These are phyloP conservation scores for Aristolochia californica DNA, from an alignment of 164 flowering plant genomes.

Conservation along the genomic window DNA sequence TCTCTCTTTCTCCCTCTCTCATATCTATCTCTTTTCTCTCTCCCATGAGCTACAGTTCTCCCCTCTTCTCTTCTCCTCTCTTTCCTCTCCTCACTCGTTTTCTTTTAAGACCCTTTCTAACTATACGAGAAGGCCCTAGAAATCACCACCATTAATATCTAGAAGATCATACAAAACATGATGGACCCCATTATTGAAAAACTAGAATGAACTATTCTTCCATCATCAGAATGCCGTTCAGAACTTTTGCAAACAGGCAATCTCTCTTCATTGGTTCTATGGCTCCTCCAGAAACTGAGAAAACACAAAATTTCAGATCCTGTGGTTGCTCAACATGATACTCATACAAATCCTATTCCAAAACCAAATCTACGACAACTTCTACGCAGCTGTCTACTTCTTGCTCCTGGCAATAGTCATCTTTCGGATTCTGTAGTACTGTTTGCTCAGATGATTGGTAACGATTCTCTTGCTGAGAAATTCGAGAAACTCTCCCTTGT, in stretches of 20 bases:
- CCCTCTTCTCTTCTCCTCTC: no score
- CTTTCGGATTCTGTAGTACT: slow-evolving; percentile 36
- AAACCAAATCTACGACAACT: slow-evolving; percentile 24
- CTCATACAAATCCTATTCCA: slow-evolving; percentile 11
- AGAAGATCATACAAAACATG: no score
- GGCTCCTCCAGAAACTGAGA: slow-evolving; percentile 39
- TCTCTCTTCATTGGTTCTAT: slow-evolving; percentile 44
- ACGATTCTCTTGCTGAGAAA: slow-evolving; percentile 24
- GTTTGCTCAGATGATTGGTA: slow-evolving; percentile 42
- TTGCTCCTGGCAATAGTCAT: slow-evolving; percentile 26
- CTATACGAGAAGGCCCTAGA: no score
- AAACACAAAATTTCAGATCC: slow-evolving; percentile 20
- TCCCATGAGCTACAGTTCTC: no score
- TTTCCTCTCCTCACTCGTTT: no score
- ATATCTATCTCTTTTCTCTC: no score
- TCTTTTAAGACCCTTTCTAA: no score
- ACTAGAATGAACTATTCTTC: slow-evolving; percentile 15
- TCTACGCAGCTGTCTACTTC: slow-evolving; percentile 43
- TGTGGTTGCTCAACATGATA: not conserved
- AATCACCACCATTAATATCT: no score
- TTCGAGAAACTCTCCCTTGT: slow-evolving; percentile 34
- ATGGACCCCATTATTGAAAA: no score
- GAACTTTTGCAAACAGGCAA: slow-evolving; percentile 21
- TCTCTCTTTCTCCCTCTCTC: no score
- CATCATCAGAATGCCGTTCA: slow-evolving; percentile 9